Base-by-base conservation (phyloP, 768 basidiomycete species). In the Lentinus brumalis region DNA sequence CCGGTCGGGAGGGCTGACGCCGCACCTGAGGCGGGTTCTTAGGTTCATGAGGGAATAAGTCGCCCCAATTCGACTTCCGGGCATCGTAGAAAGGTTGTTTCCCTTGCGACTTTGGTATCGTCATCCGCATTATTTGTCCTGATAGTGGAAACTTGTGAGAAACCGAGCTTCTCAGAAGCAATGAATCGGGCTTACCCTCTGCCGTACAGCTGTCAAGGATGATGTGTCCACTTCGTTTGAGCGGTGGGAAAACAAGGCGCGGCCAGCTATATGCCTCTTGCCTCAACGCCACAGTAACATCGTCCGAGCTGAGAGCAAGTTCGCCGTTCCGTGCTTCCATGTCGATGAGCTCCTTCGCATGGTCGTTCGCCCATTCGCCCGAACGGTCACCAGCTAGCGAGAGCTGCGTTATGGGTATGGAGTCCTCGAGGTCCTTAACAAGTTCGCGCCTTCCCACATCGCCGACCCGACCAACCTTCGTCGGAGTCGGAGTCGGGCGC, bases 41-140 rank as follows among this genome's bases (percentile, higher is more conserved):
- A 5, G 94, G 86, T 16, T 79, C 75, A 70, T 98, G 96, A 21
- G 97, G 97, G 75, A 98, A 98, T 26, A 93, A 79, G 71, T 98
- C 97, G 18, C 97, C 97, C 96, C 96, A 98, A 10, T 74, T 76
- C 0, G 92, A 87, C 76, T 98, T 98, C 39, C 96, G 87, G 2
- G 96, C 95, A 72, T 98, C 97, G 70, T 98, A 94, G 71, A 86
- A 99, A 0, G 85, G 82, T 68, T 98, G 95, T 73, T 94, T 96
- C n/a, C 95, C 95, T 76, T 96, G 95, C 2, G 93, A 96, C 66
- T 86, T 94, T 0, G 96, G 92, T 41, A 96, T 87, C 5, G 91
- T 96, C 74, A 96, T 77, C 5, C 96, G 87, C 83, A 95, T 90
- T 50, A 98, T 89, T 75, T 92, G 88, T 35, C 91, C 96, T 97